Base-by-base conservation (phyloP, 2,329 filamentous ascomycete genomes). In the Penicillium sp. region DNA sequence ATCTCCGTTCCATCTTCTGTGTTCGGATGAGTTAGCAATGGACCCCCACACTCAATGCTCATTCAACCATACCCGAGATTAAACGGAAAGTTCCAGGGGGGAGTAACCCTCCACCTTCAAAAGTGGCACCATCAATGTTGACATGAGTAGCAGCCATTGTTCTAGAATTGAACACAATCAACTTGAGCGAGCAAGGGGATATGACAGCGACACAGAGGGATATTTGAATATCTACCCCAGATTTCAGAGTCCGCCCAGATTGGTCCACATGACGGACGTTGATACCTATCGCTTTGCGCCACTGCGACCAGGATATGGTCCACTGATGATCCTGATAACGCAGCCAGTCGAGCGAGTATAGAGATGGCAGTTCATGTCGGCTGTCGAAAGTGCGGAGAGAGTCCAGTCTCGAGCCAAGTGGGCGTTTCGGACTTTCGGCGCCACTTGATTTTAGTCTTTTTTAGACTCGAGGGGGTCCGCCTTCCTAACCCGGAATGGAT, bases 31-130 rank as follows among this genome's bases (percentile, higher is more conserved):
- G 36, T 54, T 10, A 54, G 4, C 18, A 22, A 36, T 11, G 22
- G 7, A 19, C 33, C 5, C 27, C 4, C 2, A 4, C 22, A 14
- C 16, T 16, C 39, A n/a, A 3, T 3, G 16, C 18, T 19, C 7
- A 4, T 43, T 13, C 37, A 18, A 10, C 2, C 36, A 3, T 58
- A 68, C 70, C 66, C 50, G 55, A 59, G 52, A 72, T 66, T 9
- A 71, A 49, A 16, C 60, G 62, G 54, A 71, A 69, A 0, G 69
- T 72, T 3, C 70, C 70, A 1, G 70, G 69, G 18, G 67, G 64
- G 1, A 63, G 50, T 22, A 56, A 41, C 16, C 19, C 27, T 7
- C 61, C 60, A 7, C 55, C 43, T 31, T 47, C 46, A 41, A 44
- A 44, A 18, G 52, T 51, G 0, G 58, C 37, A 13, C 33, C 18